Percentiles rank a stretch among this genome's conserved stretches.
These are phyloP conservation scores for Pseudocercospora crystallina DNA, from an alignment of 2,329 filamentous ascomycete genomes.

Conservation along the genomic window DNA sequence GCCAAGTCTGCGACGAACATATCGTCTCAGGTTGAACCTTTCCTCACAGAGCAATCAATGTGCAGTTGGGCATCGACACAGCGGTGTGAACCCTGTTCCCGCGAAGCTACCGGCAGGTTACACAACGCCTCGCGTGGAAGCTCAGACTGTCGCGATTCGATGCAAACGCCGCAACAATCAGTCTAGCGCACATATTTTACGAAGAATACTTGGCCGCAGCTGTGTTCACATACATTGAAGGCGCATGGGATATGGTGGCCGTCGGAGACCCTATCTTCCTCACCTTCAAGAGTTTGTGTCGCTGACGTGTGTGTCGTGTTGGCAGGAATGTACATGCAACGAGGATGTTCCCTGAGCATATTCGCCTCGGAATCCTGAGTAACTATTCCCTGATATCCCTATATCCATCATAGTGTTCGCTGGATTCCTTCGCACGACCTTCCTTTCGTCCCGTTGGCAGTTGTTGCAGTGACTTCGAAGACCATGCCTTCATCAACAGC, in stretches of 20 bases:
- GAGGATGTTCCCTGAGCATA: slow-evolving; percentile 15
- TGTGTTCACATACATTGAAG: background rate
- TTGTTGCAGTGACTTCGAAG: background rate
- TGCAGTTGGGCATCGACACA: too few relatives aligned
- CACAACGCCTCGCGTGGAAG: slow-evolving; percentile 16
- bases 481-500: slow-evolving; percentile 13
- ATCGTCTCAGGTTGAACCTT: too few relatives aligned
- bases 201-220: background rate
- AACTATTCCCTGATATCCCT: background rate
- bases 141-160: slow-evolving; percentile 3
- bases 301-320: slow-evolving; percentile 19
- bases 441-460: background rate
- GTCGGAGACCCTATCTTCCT: too few relatives aligned
- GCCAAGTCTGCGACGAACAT: too few relatives aligned
- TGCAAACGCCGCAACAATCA: slow-evolving; percentile 3
- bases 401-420: background rate
- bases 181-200: slow-evolving; percentile 2
- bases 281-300: background rate
- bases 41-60: too few relatives aligned
- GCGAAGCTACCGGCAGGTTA: background rate
- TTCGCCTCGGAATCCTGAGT: background rate
- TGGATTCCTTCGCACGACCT: background rate
- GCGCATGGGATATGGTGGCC: background rate
- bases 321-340: slow-evolving; percentile 12
- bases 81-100: too few relatives aligned